These are phyloP conservation scores for Agarophyton chilense DNA, from an alignment of 23 red algal genomes.

Conservation along the genomic window DNA sequence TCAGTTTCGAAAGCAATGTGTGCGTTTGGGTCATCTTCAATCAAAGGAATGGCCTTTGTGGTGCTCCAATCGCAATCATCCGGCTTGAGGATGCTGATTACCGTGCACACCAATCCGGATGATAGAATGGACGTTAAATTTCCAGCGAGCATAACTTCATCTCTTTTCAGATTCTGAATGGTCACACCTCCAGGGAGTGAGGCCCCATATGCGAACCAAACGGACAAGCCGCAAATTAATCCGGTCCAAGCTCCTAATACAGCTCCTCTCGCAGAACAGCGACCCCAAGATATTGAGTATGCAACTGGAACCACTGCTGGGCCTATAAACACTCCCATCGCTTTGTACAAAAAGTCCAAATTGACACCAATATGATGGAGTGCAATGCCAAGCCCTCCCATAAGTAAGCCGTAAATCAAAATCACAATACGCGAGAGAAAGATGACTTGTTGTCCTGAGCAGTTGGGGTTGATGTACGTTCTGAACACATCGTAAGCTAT, in stretches of 20 bases:
- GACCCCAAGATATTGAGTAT: constrained; percentile 71
- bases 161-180: constrained; percentile 35
- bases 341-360: constrained; percentile 77
- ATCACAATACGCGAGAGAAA: constrained; percentile 81
- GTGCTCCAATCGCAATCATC: constrained; percentile 85
- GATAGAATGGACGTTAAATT: constrained; percentile 73
- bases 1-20: constrained; percentile 70
- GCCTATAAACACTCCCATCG: constrained; percentile 80
- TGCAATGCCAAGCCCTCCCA: constrained; percentile 81
- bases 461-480: constrained; percentile 77
- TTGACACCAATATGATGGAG: constrained; percentile 71
- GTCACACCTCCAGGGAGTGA: constrained; percentile 55
- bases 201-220: constrained; percentile 76
- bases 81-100: constrained; percentile 52
- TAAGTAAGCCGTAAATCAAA: constrained; percentile 70
- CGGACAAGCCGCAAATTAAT: constrained; percentile 45
- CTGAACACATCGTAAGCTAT: constrained; percentile 84
- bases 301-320: constrained; percentile 84
- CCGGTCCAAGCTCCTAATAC: constrained; percentile 57
- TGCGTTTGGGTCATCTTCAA: constrained; percentile 87
- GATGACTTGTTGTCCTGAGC: constrained; percentile 79
- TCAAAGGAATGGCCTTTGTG: constrained; percentile 73
- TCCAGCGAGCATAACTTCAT: constrained; percentile 74
- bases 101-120: constrained; percentile 64
- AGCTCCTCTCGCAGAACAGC: constrained; percentile 41